These are phyloP conservation scores for Apiospora pterosperma DNA, from an alignment of 2,329 filamentous ascomycete species.

Conservation along the genomic window DNA sequence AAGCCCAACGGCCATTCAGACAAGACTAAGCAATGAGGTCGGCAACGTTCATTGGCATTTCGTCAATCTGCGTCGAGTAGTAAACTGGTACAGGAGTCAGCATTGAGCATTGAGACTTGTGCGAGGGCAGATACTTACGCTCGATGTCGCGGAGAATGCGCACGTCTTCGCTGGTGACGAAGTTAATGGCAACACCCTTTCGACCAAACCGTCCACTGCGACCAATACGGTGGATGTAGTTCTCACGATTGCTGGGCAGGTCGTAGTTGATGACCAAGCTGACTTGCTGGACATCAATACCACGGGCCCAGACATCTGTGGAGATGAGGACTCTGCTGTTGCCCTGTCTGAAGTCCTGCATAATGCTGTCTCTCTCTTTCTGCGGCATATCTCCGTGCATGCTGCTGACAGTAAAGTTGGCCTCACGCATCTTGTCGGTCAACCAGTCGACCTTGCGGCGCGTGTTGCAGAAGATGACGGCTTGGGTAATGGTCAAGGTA, in stretches of 20 bases:
- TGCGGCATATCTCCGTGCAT: constrained; percentile 99
- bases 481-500: constrained; percentile 84
- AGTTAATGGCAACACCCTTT: constrained; percentile 99
- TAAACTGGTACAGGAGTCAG: constrained; percentile 56
- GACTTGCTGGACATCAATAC: constrained; percentile 93
- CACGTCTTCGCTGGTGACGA: constrained; percentile 96
- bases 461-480: constrained; percentile 97
- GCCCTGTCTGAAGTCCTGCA: constrained; percentile 95
- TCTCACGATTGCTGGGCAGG: constrained; percentile 94
- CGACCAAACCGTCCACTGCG: constrained; percentile 99
- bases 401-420: constrained; percentile 95
- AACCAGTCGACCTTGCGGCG: constrained; percentile 99
- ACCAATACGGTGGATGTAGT: constrained; percentile 98
- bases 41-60: constrained; percentile 96
- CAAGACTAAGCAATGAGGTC: constrained; percentile 50
- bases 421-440: constrained; percentile 97
- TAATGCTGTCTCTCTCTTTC: constrained; percentile 94
- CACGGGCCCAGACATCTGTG: constrained; percentile 88
- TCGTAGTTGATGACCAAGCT: constrained; percentile 99
- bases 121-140: constrained; percentile 51
- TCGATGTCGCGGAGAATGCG: constrained; percentile 97
- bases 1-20: background rate
- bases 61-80: constrained; percentile 95
- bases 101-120: background rate
- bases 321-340: constrained; percentile 96